Base-by-base conservation (phyloP, 73 alveolate genomes). In the Paramecium sexaurelia region DNA sequence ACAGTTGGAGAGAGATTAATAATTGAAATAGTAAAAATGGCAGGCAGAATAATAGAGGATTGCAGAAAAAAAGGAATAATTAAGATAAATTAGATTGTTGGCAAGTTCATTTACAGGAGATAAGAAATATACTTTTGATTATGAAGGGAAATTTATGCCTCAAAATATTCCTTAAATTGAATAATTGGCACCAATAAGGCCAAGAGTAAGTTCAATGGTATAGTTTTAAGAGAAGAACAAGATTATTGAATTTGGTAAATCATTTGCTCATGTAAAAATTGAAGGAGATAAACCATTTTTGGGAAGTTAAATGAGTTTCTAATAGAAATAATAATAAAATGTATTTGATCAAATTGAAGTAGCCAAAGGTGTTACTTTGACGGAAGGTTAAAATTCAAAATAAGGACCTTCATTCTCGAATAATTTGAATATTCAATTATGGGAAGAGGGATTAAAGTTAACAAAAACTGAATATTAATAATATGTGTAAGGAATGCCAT, bases 401-500 rank as follows among this genome's bases (percentile, higher is more conserved):
- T 45, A 78, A 78, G 90, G 90, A 43, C 90, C 90, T 78, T 24
- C 43, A 45, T 78, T 78, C 35, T 45, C 68, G 55, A 78, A 78
- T 45, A n/a, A 20, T 40, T 78, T 20, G 68, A 22, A 29, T 24
- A 22, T 37, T 17, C 13, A 78, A 32, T 71, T 71, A 61, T 61
- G 83, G 83, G 90, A 78, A 40, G 26, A 78, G 29, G 55, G 90
- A 78, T 45, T 78, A 13, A 29, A 78, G 27, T 17, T 78, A 33
- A 78, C 90, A 0, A 78, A 43, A 43, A 24, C 15, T 41, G 90
- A 78, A 78, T 78, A 78, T 40, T 19, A 39, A 78, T 17, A 37
- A 22, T 24, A 13, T 40, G 90, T 45, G 9, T 43, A 78, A 26
- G 67, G 67, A 51, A 17, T 51, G 0, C 15, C 5, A n/a, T 51